Base-by-base conservation (phyloP, 495 filamentous ascomycete genomes). In the Penicillium taxi region DNA sequence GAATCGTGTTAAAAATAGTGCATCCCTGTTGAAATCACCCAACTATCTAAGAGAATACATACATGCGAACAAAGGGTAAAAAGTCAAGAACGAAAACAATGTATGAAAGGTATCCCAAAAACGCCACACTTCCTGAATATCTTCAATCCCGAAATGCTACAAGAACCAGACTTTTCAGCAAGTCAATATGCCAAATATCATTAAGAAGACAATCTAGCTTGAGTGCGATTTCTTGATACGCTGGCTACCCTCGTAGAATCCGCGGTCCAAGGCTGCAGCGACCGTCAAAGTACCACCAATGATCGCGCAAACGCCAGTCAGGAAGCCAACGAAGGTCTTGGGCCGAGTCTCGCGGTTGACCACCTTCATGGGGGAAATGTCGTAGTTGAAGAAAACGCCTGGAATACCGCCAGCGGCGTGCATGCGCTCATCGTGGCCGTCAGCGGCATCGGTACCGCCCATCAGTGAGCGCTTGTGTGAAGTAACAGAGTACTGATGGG, bases 291-390 rank as follows among this genome's bases (percentile, higher is more conserved):
- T 96, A 45, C 91, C 91, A 40, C 91, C 91, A 27, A 99, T 81
- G 32, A 96, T 81, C 14, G 91, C 89, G 55, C 91, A 96, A 5
- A 96, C 77, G 30, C 93, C 91, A 2, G 90, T 87, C 27, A 99
- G 52, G 67, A 99, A 96, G 4, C 84, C 82, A 1, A 83, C 75
- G 59, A 96, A 90, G 11, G 80, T 78, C 67, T 96, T 96, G 12
- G 78, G 64, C 13, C 86, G 78, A 43, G 82, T 82, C 68, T 99
- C 91, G 26, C 87, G 78, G 69, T 96, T 99, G 66, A 99, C 83
- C 27, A 99, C 93, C 64, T 96, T 99, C 93, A 99, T 96, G 19
- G 91, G 91, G 2, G 91, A 96, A 63, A 99, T 96, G 56, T 99
- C 91, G 52, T 96, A 98, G 44, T 85, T 91, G 68, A 98, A 96